These are phyloP conservation scores for Aspergillus ustus DNA, from an alignment of 2,329 filamentous ascomycete species.

Conservation along the genomic window DNA sequence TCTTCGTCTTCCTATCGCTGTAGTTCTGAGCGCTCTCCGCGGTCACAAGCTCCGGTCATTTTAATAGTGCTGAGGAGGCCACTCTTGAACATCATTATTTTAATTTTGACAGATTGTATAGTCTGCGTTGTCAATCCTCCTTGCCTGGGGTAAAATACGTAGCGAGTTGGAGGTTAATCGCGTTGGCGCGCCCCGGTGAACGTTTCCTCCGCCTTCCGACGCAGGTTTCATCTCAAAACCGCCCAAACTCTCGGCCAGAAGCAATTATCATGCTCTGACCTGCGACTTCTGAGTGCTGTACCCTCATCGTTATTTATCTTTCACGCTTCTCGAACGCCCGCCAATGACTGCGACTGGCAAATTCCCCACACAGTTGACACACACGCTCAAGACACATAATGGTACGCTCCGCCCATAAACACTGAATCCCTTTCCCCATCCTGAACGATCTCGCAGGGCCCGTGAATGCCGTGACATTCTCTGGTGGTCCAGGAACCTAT, in stretches of 20 bases:
- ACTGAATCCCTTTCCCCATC: background rate
- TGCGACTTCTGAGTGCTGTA: background rate
- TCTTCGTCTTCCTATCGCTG: background rate
- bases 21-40: background rate
- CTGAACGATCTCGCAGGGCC: constrained; percentile 56
- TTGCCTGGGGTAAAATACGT: too few species aligned
- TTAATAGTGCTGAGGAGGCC: background rate
- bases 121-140: background rate
- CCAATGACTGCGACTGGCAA: constrained; percentile 35
- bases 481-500: constrained; percentile 72
- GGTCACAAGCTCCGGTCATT: background rate
- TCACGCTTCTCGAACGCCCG: background rate
- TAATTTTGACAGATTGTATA: background rate
- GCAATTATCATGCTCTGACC: background rate
- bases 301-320: background rate
- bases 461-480: constrained; percentile 74
- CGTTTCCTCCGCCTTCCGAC: background rate
- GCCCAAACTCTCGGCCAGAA: background rate
- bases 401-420: constrained; percentile 31
- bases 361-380: constrained; percentile 46
- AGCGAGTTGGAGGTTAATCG: background rate
- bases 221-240: background rate
- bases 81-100: background rate
- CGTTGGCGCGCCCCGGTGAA: background rate
- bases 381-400: constrained; percentile 51